Evolutionary conservation across 768 basidiomycete species (phyloP).

Genomic region (Lentinula boryana): DNA sequence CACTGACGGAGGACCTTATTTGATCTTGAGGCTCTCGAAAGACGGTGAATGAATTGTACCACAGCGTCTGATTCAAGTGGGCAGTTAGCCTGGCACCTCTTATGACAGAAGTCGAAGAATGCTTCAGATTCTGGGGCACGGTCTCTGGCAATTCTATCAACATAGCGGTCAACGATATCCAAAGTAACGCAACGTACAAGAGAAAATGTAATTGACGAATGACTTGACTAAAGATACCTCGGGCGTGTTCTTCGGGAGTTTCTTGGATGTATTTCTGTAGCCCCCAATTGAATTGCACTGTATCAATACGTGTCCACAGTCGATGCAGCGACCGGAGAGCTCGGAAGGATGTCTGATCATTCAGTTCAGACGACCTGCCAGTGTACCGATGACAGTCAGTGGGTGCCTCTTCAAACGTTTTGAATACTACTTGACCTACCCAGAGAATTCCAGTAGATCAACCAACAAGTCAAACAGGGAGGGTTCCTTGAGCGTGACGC

Average conservation of each 20-base stretch:
- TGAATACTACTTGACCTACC: not conserved
- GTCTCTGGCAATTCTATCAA: not conserved
- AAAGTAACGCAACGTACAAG: not conserved
- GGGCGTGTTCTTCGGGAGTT: not conserved
- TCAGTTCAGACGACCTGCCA: not conserved
- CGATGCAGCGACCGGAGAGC: not conserved
- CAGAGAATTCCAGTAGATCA: constrained; percentile 1
- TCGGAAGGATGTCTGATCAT: not conserved
- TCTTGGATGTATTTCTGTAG: not conserved
- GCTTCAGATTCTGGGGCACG: not conserved
- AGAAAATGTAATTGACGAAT: not conserved
- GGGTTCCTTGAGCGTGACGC: not conserved
- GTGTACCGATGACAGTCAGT: not conserved
- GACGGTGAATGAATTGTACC: not conserved
- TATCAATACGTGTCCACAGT: not conserved
- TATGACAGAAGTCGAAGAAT: not conserved
- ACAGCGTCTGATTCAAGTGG: not conserved
- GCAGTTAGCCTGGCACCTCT: not conserved
- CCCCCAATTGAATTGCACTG: not conserved
- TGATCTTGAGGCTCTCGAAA: not conserved
- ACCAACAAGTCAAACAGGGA: not conserved
- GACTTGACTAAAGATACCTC: not conserved
- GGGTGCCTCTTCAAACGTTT: not conserved
- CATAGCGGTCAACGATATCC: not conserved
- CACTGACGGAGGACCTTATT: not conserved